A percentile compares a stretch with the other conserved stretches of the same genome.
phyloP scores from a whole-genome alignment of 768 basidiomycete genomes.

The Lepiota subincarnata region DNA sequence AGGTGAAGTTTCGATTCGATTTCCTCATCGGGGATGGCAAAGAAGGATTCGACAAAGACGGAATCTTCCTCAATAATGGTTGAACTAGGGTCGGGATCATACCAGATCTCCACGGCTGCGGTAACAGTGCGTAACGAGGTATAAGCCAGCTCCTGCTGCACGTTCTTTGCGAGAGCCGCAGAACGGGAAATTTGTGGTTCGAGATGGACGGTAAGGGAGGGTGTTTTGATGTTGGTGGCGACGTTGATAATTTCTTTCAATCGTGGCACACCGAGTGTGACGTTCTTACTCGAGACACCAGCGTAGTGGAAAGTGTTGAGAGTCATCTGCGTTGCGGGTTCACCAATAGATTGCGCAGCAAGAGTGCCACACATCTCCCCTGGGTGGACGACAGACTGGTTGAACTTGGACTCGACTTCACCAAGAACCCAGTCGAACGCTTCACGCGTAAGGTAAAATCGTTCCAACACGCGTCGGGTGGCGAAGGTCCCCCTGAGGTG shows the following conservation, averaged over 20 bases:
- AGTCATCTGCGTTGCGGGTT: slow-evolving; percentile 99
- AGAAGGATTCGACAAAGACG: slow-evolving; percentile 97
- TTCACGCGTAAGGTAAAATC: slow-evolving; percentile 82
- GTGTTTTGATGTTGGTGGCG: slow-evolving; percentile 97
- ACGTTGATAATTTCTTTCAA: slow-evolving; percentile 99
- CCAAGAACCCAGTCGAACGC: slow-evolving; percentile 98
- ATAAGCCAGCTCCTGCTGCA: slow-evolving; percentile 90
- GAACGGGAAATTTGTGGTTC: slow-evolving; percentile 64
- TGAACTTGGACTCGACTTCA: slow-evolving; percentile 95
- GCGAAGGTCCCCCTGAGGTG: slow-evolving; percentile 89
- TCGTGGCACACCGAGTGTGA: slow-evolving; percentile 98
- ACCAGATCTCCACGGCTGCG: slow-evolving; percentile 95
- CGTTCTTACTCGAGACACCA: slow-evolving; percentile 99
- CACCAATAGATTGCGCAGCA: slow-evolving; percentile 97
- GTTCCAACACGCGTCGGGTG: slow-evolving; percentile 81
- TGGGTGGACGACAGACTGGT: slow-evolving; percentile 85
- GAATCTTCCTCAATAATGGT: slow-evolving; percentile 97
- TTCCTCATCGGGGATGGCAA: slow-evolving; percentile 97
- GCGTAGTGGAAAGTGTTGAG: slow-evolving; percentile 99
- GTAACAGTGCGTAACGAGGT: slow-evolving; percentile 94
- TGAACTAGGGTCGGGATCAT: slow-evolving; percentile 86
- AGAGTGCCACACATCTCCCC: slow-evolving; percentile 99
- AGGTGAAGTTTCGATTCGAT: slow-evolving; percentile 86
- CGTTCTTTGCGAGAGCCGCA: slow-evolving; percentile 69
- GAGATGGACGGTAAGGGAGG: slow-evolving; percentile 90